These are phyloP conservation scores for Neckera pumila DNA, from an alignment of 225 moss, liverwort and hornwort species.

Conservation along the genomic window DNA sequence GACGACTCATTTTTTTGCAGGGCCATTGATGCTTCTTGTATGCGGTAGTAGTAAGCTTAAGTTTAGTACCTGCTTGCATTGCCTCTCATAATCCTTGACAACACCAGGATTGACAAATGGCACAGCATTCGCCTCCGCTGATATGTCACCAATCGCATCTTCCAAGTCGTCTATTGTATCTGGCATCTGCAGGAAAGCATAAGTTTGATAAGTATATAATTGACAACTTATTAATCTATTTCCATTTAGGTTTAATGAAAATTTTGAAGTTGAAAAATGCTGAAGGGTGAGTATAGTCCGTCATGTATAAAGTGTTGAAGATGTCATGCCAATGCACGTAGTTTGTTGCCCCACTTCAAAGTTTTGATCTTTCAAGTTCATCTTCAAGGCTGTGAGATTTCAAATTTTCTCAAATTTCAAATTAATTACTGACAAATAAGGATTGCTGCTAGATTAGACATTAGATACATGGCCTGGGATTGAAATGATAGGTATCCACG, in stretches of 20 bases:
- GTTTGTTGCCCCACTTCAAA: not conserved
- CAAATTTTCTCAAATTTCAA: not conserved
- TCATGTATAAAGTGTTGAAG: not conserved
- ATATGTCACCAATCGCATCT: conserved; percentile 25
- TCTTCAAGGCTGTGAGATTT: not conserved
- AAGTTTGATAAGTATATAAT: not conserved
- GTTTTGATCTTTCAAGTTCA: not conserved
- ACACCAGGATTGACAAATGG: conserved; percentile 53
- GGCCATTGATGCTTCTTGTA: not conserved
- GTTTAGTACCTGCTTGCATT: conserved; percentile 34
- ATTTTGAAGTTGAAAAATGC: not conserved
- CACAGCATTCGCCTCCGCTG: conserved; percentile 42
- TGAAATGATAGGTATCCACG: not conserved
- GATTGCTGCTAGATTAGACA: not conserved
- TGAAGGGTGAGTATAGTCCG: not conserved
- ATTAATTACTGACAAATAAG: not conserved
- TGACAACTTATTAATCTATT: not conserved
- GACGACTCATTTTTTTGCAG: not conserved
- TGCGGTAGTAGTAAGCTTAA: not conserved
- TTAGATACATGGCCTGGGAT: not conserved
- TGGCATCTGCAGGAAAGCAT: conserved; percentile 37
- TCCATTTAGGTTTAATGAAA: not conserved
- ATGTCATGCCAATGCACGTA: not conserved
- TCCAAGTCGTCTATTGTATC: conserved; percentile 43
- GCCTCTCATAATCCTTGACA: conserved; percentile 45